Percentiles rank a stretch among this genome's conserved stretches.
These are phyloP conservation scores for Ceratorhiza oryzae-sativae DNA, from an alignment of 1,284 basidiomycete genomes.

Conservation along the genomic window DNA sequence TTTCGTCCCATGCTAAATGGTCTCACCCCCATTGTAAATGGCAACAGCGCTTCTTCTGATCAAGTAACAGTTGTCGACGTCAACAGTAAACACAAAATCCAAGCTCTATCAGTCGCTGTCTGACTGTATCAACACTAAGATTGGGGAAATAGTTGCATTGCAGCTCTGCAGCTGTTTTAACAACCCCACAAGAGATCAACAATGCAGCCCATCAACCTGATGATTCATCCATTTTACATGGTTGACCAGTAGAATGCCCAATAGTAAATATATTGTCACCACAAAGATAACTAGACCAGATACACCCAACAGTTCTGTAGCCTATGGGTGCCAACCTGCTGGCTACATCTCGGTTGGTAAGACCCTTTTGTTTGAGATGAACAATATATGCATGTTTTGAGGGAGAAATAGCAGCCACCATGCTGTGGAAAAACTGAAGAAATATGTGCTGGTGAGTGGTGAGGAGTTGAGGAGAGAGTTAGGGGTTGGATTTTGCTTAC, in stretches of 20 bases:
- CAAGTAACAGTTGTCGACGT: neutral
- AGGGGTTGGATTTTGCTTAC: neutral
- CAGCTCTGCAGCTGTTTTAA: neutral
- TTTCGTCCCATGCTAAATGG: neutral
- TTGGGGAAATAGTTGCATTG: conserved; percentile 4
- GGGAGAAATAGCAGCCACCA: neutral
- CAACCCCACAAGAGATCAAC: neutral
- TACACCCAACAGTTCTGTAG: neutral
- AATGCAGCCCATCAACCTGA: neutral
- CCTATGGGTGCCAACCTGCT: neutral
- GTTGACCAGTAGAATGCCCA: neutral
- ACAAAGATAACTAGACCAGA: neutral
- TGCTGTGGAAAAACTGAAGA: neutral
- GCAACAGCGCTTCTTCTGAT: neutral
- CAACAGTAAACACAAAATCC: neutral
- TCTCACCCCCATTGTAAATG: neutral
- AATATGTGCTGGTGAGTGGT: neutral
- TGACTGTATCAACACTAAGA: neutral
- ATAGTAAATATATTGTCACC: neutral
- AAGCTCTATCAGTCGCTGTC: neutral
- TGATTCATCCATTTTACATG: neutral
- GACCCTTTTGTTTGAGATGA: neutral
- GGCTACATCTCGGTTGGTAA: neutral
- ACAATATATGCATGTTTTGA: neutral
- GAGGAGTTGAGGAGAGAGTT: neutral